Evolutionary conservation across 495 filamentous ascomycete species (phyloP).

Genomic region (Acidomyces sp.): DNA sequence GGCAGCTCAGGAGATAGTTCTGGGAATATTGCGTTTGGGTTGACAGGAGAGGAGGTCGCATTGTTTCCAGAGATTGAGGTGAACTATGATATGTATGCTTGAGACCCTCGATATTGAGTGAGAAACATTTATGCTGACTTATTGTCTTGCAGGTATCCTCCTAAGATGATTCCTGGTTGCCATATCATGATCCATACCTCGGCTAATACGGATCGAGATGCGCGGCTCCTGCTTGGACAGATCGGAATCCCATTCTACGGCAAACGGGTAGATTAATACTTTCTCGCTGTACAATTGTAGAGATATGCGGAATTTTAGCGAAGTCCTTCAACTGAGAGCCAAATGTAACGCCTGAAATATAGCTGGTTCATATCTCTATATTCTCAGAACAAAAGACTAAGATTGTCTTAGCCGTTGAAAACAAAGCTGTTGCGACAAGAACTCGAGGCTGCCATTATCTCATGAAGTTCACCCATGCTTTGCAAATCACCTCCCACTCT

Average conservation of each 20-base stretch:
- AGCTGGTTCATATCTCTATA: no score
- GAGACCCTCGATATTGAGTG: background rate
- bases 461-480: no score
- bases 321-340: no score
- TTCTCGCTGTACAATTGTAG: no score
- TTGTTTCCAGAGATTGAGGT: constrained; percentile 86
- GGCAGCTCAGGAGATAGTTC: constrained; percentile 67
- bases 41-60: constrained; percentile 55
- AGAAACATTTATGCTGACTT: background rate
- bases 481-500: no score
- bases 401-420: no score
- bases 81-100: constrained; percentile 72
- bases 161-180: constrained; percentile 86
- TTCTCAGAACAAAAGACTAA: no score
- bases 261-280: constrained; percentile 47
- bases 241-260: constrained; percentile 79
- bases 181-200: constrained; percentile 78
- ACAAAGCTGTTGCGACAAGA: no score
- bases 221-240: constrained; percentile 66
- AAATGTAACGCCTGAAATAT: no score
- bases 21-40: constrained; percentile 75
- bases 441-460: no score
- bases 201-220: constrained; percentile 80
- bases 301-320: no score
- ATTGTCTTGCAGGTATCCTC: constrained; percentile 48